phyloP scores from a whole-genome alignment of 2,329 filamentous ascomycete genomes.

The Calonectria pauciramosa region DNA sequence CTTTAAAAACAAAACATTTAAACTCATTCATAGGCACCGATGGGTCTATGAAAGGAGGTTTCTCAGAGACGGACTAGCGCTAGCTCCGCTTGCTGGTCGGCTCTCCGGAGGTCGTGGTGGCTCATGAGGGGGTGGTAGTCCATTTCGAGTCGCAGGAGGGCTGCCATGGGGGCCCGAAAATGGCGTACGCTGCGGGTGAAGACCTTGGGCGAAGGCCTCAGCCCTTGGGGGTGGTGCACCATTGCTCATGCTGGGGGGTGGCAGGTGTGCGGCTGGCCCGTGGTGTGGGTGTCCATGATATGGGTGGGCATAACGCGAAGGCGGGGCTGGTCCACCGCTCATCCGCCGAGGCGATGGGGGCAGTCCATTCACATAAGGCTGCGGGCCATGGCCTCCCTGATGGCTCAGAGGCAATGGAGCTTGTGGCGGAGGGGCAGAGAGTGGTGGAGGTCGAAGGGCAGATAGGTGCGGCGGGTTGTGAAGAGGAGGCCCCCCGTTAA shows the following conservation, averaged over 20 bases:
- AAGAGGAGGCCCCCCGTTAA: slow-evolving; percentile 63
- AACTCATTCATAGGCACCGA: not conserved
- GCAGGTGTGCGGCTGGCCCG: slow-evolving; percentile 40
- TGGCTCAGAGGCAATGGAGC: slow-evolving; percentile 57
- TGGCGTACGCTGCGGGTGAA: slow-evolving; percentile 57
- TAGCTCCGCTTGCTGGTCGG: slow-evolving; percentile 74
- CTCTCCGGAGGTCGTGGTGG: slow-evolving; percentile 53
- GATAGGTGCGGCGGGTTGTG: slow-evolving; percentile 53
- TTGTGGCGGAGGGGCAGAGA: slow-evolving; percentile 58
- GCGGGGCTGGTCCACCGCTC: slow-evolving; percentile 55
- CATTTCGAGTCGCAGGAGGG: slow-evolving; percentile 60
- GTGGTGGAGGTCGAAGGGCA: slow-evolving; percentile 64
- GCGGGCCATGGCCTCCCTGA: slow-evolving; percentile 52
- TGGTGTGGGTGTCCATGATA: slow-evolving; percentile 49
- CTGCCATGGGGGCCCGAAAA: slow-evolving; percentile 61
- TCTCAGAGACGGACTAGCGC: slow-evolving; percentile 81
- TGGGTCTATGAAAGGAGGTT: slow-evolving; percentile 75
- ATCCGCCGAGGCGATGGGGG: slow-evolving; percentile 64
- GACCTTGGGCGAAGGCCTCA: slow-evolving; percentile 56
- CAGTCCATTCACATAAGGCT: slow-evolving; percentile 58
- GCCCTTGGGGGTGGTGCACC: slow-evolving; percentile 50
- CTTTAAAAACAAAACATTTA: not conserved
- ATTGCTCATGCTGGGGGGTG: slow-evolving; percentile 51
- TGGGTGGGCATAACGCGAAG: slow-evolving; percentile 57
- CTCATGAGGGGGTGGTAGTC: slow-evolving; percentile 47